Conservation (phyloP, 2,329 filamentous ascomycete genomes). For the Fusarium transvaalense region DNA sequence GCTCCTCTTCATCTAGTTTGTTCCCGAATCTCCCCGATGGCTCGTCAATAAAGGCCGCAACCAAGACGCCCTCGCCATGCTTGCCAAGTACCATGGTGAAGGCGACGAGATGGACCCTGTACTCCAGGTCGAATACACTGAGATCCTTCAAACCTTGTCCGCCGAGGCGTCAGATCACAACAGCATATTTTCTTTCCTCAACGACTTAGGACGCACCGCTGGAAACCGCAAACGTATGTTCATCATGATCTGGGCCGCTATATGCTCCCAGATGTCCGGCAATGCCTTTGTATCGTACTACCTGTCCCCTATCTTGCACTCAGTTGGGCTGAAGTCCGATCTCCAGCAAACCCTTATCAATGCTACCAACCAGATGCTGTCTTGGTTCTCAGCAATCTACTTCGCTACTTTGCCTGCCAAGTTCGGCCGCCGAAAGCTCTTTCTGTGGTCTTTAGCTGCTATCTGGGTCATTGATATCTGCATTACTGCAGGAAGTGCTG, state of each 20-base stretch:
- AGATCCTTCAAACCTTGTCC: background rate
- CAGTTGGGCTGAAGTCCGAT: background rate
- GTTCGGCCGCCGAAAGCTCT: conserved; percentile 3
- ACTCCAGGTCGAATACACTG: background rate
- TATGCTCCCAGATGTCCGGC: conserved; percentile 6
- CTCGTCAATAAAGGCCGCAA: background rate
- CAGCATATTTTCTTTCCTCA: background rate
- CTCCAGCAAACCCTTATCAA: conserved; percentile 14
- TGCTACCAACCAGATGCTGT: conserved; percentile 1
- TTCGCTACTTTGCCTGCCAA: background rate
- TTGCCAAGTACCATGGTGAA: background rate
- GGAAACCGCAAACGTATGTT: conserved; percentile 2
- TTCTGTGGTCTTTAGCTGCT: background rate
- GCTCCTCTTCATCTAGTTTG: background rate
- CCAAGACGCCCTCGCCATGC: background rate
- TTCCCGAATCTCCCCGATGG: background rate
- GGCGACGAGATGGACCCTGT: background rate
- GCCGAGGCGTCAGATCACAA: background rate
- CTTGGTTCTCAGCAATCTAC: conserved; percentile 8
- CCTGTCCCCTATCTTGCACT: conserved; percentile 1
- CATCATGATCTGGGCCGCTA: background rate
- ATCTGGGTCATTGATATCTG: conserved; percentile 8
- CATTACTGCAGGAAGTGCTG: background rate
- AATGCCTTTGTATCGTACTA: conserved; percentile 6
- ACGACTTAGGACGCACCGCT: background rate